A percentile compares a stretch with the other conserved stretches of the same genome.
Conservation (phyloP, 495 filamentous ascomycete genomes). For the Penicillium dipodomyicola region DNA sequence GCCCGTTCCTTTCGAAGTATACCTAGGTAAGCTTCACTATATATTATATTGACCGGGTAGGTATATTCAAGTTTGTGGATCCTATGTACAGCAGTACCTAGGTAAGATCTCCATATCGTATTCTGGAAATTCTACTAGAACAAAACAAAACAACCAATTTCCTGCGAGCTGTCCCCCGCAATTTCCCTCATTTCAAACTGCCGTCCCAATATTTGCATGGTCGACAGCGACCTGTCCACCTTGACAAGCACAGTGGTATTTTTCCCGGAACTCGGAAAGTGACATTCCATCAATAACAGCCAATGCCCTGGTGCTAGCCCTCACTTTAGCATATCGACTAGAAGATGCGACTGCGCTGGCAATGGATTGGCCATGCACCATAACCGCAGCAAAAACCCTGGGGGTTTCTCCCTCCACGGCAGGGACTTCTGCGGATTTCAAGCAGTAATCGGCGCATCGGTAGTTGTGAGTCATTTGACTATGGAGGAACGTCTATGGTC, state of each 20-base stretch:
- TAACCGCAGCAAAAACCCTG: conserved; percentile 65
- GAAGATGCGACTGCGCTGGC: conserved; percentile 61
- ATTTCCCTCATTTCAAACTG: conserved; percentile 23
- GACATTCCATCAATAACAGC: conserved; percentile 54
- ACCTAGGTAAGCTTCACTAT: neutral
- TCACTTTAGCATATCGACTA: conserved; percentile 68
- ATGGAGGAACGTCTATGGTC: conserved; percentile 51
- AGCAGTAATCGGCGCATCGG: conserved; percentile 53
- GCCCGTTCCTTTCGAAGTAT: neutral
- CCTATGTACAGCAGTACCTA: no score
- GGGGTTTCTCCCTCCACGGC: conserved; percentile 42
- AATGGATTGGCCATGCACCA: conserved; percentile 70
- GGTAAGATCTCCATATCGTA: neutral
- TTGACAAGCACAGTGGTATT: conserved; percentile 63
- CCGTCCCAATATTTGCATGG: conserved; percentile 34
- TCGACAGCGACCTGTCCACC: neutral
- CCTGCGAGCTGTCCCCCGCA: neutral
- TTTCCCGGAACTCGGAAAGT: conserved; percentile 56
- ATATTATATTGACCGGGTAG: neutral
- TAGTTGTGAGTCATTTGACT: conserved; percentile 49
- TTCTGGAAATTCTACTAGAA: neutral
- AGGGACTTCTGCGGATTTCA: conserved; percentile 52
- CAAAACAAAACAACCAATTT: neutral
- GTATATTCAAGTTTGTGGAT: neutral
- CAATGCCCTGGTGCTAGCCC: conserved; percentile 67